Percentiles rank a stretch among this genome's conserved stretches.
These are phyloP conservation scores for Whalleya microplaca DNA, from an alignment of 2,329 filamentous ascomycete species.

Conservation along the genomic window DNA sequence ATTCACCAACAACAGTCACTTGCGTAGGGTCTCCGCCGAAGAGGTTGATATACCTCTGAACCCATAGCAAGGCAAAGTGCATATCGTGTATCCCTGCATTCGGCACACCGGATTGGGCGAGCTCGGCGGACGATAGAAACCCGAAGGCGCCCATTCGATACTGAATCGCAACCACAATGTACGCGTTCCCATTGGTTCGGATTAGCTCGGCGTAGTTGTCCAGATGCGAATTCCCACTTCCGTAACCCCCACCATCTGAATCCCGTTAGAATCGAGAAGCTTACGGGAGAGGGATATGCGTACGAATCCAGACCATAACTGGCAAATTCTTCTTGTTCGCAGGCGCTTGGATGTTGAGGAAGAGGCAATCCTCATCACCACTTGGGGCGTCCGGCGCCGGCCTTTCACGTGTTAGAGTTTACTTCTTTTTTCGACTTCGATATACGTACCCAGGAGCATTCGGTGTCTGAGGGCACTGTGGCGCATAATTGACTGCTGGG, in stretches of 20 bases:
- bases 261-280: constrained; percentile 9
- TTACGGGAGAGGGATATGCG: constrained; percentile 6
- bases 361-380: constrained; percentile 51
- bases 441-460: constrained; percentile 27
- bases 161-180: constrained; percentile 48
- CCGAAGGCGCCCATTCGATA: constrained; percentile 50
- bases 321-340: constrained; percentile 38
- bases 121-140: constrained; percentile 51
- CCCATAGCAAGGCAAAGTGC: constrained; percentile 55
- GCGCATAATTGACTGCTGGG: constrained; percentile 36
- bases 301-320: constrained; percentile 53
- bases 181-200: constrained; percentile 45
- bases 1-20: constrained; percentile 59
- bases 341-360: constrained; percentile 51
- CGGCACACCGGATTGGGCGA: constrained; percentile 42
- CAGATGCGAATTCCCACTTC: constrained; percentile 21
- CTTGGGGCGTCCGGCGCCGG: constrained; percentile 15
- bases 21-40: constrained; percentile 57
- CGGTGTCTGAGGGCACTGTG: constrained; percentile 40
- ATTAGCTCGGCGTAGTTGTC: constrained; percentile 30
- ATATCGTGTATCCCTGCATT: constrained; percentile 57
- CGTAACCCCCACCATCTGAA: constrained; percentile 51
- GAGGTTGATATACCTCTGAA: constrained; percentile 51
- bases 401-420: constrained; percentile 7
- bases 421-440: neutral